Base-by-base conservation (phyloP, 202 grass and related monocot genomes). In the Zoysia matrella region DNA sequence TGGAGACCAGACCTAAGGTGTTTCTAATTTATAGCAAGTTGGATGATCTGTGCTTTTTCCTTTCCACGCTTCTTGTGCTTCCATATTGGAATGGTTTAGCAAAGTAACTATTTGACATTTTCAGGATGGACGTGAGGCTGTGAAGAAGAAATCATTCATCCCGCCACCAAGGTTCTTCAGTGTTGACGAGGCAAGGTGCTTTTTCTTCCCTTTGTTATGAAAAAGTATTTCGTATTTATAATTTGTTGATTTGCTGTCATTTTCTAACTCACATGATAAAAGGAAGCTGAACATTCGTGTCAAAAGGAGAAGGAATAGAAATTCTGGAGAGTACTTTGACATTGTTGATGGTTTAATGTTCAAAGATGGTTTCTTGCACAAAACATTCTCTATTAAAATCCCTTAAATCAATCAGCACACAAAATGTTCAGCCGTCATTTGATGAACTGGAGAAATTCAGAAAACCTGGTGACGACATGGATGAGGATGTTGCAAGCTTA, bases 391-490 rank as follows among this genome's bases (percentile, higher is more conserved):
- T 7, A 77, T 92, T 53, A 30, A 30, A 30, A 30, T 30, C 22
- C 22, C 22, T 30, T 30, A 97, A 86, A 73, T 92, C 92, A 18
- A 92, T 97, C 47, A 89, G 66, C 55, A 82, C 60, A 7, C 72
- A 91, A 13, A 89, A 92, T 66, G 89, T 97, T 57, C 73, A 88
- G 22, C 94, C 92, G 8, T 87, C 90, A 36, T 92, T 97, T 55
- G 92, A 92, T 81, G 94, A 94, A 82, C 78, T 97, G 52, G 92
- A 97, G 76, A 97, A 91, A 67, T 97, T 97, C 54, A 85, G 79
- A 54, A 91, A 86, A 85, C 92, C 92, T 87, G 81, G 84, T 11
- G 88, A 97, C 72, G 94, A 91, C 70, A 48, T 73, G 10, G 90
- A 87, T 89, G 88, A 85, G 57, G 92, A 94, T 68, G 69, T 92